A percentile compares a stretch with the other conserved stretches of the same genome.
phyloP scores from a whole-genome alignment of 805 yeast genomes.

The Metschnikowia lochheadii region DNA sequence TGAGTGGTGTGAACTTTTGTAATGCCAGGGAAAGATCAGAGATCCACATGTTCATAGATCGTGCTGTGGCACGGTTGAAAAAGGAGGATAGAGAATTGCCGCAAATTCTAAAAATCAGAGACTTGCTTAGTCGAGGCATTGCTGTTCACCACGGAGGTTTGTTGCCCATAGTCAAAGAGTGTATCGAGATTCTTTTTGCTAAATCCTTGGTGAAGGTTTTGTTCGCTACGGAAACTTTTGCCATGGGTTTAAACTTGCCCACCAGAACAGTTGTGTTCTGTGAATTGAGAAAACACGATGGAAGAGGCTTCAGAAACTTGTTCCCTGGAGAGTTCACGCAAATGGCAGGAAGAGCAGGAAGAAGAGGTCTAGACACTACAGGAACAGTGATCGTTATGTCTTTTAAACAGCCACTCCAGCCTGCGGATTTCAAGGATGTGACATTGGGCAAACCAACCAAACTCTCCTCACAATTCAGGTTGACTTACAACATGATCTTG shows the following conservation, averaged over 20 bases:
- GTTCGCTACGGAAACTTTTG: slow-evolving; percentile 97
- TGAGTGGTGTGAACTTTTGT: slow-evolving; percentile 73
- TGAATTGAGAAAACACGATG: slow-evolving; percentile 85
- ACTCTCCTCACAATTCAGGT: slow-evolving; percentile 83
- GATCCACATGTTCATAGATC: slow-evolving; percentile 88
- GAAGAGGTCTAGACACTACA: slow-evolving; percentile 89
- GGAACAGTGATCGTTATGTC: slow-evolving; percentile 96
- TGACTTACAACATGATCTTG: slow-evolving; percentile 93
- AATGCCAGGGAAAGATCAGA: slow-evolving; percentile 83
- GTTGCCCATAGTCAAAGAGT: slow-evolving; percentile 87
- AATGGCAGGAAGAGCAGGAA: slow-evolving; percentile 98
- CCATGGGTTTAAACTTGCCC: slow-evolving; percentile 96
- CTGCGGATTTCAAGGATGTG: slow-evolving; percentile 66
- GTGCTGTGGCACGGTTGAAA: slow-evolving; percentile 80
- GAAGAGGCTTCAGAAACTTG: slow-evolving; percentile 72
- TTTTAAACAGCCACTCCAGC: slow-evolving; percentile 58
- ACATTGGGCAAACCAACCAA: slow-evolving; percentile 88
- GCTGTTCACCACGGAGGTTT: slow-evolving; percentile 96
- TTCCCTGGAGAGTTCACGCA: slow-evolving; percentile 97
- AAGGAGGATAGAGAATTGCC: slow-evolving; percentile 92
- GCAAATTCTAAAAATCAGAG: slow-evolving; percentile 79
- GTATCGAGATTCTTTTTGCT: slow-evolving; percentile 88
- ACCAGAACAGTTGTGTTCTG: slow-evolving; percentile 94
- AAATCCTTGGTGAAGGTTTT: slow-evolving; percentile 81
- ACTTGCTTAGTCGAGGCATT: slow-evolving; percentile 82